Conservation (phyloP, 83 land plant species). For the Diphasiastrum complanatum region DNA sequence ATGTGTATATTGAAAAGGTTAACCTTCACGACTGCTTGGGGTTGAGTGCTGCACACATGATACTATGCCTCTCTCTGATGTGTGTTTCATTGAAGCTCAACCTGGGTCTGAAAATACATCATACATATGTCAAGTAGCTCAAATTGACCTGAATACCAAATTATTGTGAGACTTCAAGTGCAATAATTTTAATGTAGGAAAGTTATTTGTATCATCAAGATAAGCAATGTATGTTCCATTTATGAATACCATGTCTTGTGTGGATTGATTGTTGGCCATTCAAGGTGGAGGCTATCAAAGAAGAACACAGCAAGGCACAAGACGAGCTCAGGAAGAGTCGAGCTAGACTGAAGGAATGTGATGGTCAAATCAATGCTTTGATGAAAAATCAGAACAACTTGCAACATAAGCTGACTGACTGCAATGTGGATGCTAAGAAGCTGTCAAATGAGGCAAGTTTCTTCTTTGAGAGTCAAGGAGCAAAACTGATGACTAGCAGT, state of each 20-base stretch:
- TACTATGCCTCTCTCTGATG: too few relatives aligned
- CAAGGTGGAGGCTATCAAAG: slow-evolving; percentile 52
- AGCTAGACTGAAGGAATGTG: slow-evolving; percentile 81
- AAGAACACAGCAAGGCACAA: slow-evolving; percentile 53
- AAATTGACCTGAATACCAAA: too few relatives aligned
- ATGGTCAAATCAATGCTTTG: slow-evolving; percentile 62
- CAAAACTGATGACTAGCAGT: too few relatives aligned
- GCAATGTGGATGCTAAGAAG: slow-evolving; percentile 68
- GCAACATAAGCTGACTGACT: slow-evolving; percentile 72
- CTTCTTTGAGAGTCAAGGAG: background rate
- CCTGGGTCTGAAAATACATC: too few relatives aligned
- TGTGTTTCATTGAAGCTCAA: too few relatives aligned
- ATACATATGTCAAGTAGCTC: too few relatives aligned
- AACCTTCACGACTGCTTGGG: too few relatives aligned
- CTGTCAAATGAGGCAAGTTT: slow-evolving; percentile 83
- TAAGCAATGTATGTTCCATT: background rate
- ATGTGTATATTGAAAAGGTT: too few relatives aligned
- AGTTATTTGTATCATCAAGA: too few relatives aligned
- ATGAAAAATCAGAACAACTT: slow-evolving; percentile 60
- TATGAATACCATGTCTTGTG: background rate
- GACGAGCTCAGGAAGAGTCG: slow-evolving; percentile 55
- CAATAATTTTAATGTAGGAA: too few relatives aligned
- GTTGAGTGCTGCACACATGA: too few relatives aligned
- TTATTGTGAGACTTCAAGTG: too few relatives aligned
- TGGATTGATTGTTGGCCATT: background rate